These are phyloP conservation scores for Eucalyptus marginata DNA, from an alignment of 345 rosid species.

Conservation along the genomic window DNA sequence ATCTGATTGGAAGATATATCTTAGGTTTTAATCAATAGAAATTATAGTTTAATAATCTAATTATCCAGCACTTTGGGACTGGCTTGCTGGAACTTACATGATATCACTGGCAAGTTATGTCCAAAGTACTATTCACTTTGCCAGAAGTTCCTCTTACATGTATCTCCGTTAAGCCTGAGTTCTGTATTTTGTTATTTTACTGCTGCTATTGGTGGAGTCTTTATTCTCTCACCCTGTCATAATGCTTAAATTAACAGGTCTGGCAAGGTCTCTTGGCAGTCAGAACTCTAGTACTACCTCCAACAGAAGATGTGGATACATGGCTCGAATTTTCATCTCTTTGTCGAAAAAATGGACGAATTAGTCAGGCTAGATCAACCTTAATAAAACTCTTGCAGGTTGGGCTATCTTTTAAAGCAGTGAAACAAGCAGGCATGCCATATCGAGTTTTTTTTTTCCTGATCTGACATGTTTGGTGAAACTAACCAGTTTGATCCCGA, in stretches of 20 bases:
- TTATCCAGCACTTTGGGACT: neutral
- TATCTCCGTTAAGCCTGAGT: neutral
- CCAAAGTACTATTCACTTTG: neutral
- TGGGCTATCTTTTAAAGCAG: neutral
- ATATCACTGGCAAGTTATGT: neutral
- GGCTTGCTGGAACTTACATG: neutral
- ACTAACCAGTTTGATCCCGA: slow-evolving; percentile 81
- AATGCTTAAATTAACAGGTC: slow-evolving; percentile 33
- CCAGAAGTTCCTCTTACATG: neutral
- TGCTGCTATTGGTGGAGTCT: neutral
- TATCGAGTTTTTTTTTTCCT: neutral
- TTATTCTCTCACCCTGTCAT: neutral
- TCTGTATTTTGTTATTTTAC: neutral
- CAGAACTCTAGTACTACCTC: slow-evolving; percentile 86
- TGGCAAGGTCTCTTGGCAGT: slow-evolving; percentile 92
- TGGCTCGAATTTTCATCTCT: slow-evolving; percentile 96
- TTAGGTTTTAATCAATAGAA: neutral
- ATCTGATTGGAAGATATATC: neutral
- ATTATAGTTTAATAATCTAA: neutral
- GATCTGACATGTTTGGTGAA: neutral
- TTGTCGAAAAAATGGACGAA: slow-evolving; percentile 80
- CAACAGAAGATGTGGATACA: slow-evolving; percentile 80
- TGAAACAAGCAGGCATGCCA: neutral
- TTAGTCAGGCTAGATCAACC: slow-evolving; percentile 94
- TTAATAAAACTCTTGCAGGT: slow-evolving; percentile 89